Base-by-base conservation (phyloP, 345 rosid genomes). In the Eucalyptus marginata region DNA sequence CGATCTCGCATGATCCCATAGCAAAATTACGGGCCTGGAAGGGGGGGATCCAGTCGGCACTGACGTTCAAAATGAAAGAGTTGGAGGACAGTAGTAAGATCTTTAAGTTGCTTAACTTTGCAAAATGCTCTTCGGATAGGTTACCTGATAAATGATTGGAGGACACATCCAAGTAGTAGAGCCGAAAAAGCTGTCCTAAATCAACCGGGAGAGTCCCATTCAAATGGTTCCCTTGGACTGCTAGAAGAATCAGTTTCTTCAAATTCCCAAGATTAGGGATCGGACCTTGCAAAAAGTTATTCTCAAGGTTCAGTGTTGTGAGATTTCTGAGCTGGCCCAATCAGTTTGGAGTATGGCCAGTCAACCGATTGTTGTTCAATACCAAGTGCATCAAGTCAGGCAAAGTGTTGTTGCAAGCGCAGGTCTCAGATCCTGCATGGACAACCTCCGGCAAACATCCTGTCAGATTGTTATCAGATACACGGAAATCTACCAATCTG, bases 21-120 rank as follows among this genome's bases (percentile, higher is more conserved):
- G 89, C 92, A 16, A 94, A 89, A 90, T 86, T 52, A 12, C n/a
- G 59, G 44, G 89, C 87, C 68, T 92, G 94, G 87, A 94, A 94
- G 43, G 95, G 93, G 84, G 96, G 94, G 79, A 89, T 33, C 96
- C 96, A 93, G 58, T 40, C 59, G 31, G 92, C 80, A 80, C 91
- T 92, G 68, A 94, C 89, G 86, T 92, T 92, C 71, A 93, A 71
- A 87, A 66, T 25, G 87, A 94, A 90, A 49, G 93, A 92, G 59
- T 92, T 92, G 43, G 92, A 87, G 56, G 93, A 90, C 71, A 92
- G 85, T 50, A 83, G 88, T 33, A 91, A 46, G 84, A 80, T 17
- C 86, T 91, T 91, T 86, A 94, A 89, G 66, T 90, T 90, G 66
- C 62, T 89, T 49, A 90, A 89, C 84, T 87, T 22, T 62, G 86